Base-by-base conservation (phyloP, 2,329 filamentous ascomycete genomes). In the Colletotrichum sp. region DNA sequence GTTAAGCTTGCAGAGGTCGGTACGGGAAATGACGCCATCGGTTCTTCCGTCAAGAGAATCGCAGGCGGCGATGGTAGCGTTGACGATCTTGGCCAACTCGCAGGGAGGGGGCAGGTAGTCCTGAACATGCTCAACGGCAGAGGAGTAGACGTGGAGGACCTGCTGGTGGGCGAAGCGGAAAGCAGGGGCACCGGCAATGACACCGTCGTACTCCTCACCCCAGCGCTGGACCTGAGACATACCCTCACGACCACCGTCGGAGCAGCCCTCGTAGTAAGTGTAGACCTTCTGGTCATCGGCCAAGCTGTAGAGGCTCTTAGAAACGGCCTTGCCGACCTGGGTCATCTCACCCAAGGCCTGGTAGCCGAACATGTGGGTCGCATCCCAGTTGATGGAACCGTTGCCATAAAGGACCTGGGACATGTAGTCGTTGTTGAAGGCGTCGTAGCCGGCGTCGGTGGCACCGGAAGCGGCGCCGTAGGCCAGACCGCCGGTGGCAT, bases 181-280 rank as follows among this genome's bases (percentile, higher is more conserved):
- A 21, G 87, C 87, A 3, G 87, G 88, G 1, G 88, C 88, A 63
- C 87, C 88, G 2, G 83, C 82, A 55, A 87, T 82, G 12, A 82
- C 86, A 28, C 88, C 88, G 68, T 89, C 88, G 73, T 85, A 89
- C 64, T 84, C 80, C 8, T 84, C 82, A 8, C 79, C 82, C 71
- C 79, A 87, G 15, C 83, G 82, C 78, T 88, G 85, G 9, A 86
- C 82, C 76, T 86, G 84, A 44, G 83, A 86, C 86, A 86, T 86
- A n/a, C 88, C 89, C 81, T 90, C 87, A 57, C 89, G 85, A 1
- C 88, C 86, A 15, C 87, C 87, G 39, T 87, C 84, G 15, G 87
- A 88, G 79, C 87, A 89, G 18, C 87, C 87, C 77, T 86, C 82
- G 81, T 89, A 91, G 82, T 92, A 91, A 21, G 90, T 88, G 80